Evolutionary conservation across 768 basidiomycete genomes (phyloP).

Genomic region (Sporobolomyces roseus): DNA sequence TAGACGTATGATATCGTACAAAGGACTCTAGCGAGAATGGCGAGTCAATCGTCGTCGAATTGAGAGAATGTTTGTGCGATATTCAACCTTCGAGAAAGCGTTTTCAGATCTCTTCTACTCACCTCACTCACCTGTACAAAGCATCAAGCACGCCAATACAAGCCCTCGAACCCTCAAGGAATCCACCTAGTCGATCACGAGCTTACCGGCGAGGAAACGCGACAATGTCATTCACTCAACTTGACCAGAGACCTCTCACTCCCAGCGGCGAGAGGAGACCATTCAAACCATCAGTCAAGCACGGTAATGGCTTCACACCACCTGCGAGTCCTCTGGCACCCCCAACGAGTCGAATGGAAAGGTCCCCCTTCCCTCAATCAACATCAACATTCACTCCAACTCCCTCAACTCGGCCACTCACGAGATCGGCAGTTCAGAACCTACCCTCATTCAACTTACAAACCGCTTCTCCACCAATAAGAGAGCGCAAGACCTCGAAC

Average conservation of each 20-base stretch:
- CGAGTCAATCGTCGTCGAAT: too few relatives aligned
- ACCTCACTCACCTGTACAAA: too few relatives aligned
- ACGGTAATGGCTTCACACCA: neutral
- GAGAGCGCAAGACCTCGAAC: conserved; percentile 1
- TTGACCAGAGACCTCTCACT: conserved; percentile 4
- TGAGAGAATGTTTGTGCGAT: too few relatives aligned
- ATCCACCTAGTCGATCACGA: too few relatives aligned
- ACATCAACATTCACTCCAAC: neutral
- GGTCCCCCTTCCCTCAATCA: conserved; percentile 7
- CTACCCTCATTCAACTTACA: neutral
- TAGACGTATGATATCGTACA: too few relatives aligned
- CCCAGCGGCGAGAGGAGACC: conserved; percentile 5
- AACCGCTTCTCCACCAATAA: neutral
- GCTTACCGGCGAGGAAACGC: neutral
- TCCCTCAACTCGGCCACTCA: neutral
- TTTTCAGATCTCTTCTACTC: too few relatives aligned
- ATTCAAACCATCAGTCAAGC: conserved; percentile 14
- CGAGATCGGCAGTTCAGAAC: conserved; percentile 6
- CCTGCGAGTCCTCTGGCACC: neutral
- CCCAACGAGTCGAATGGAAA: neutral
- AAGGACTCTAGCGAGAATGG: too few relatives aligned
- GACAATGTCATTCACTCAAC: conserved; percentile 3
- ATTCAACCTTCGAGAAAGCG: too few relatives aligned
- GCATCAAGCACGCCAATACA: too few relatives aligned
- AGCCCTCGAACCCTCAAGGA: too few relatives aligned